phyloP scores from a whole-genome alignment of 768 basidiomycete species.

The Leccinum ochraceum region DNA sequence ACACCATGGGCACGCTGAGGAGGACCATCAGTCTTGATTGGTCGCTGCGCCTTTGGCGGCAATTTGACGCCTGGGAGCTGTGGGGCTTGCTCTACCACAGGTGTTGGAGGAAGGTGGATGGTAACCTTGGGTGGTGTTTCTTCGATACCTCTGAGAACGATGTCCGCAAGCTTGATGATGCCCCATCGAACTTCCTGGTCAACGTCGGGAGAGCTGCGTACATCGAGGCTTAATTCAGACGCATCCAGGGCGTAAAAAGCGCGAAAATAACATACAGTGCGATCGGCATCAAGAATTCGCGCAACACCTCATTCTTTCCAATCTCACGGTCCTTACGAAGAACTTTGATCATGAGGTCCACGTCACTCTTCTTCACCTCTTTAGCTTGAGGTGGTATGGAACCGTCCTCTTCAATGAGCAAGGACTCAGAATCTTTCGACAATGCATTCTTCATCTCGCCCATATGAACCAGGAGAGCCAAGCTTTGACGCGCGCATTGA shows the following conservation, averaged over 20 bases:
- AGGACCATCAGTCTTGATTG: conserved; percentile 38
- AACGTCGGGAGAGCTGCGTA: conserved; percentile 61
- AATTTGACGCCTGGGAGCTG: conserved; percentile 55
- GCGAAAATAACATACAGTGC: conserved; percentile 58
- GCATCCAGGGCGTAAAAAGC: conserved; percentile 3
- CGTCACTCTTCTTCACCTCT: conserved; percentile 79
- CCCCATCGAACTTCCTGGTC: conserved; percentile 93
- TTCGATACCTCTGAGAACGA: conserved; percentile 78
- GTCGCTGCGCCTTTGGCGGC: conserved; percentile 39
- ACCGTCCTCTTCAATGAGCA: conserved; percentile 88
- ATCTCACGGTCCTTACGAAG: conserved; percentile 60
- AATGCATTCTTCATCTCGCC: conserved; percentile 81
- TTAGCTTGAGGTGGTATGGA: conserved; percentile 66
- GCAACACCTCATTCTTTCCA: conserved; percentile 35
- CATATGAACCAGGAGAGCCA: conserved; percentile 83
- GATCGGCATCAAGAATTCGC: conserved; percentile 80
- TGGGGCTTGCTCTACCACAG: conserved; percentile 62
- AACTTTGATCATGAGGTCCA: conserved; percentile 83
- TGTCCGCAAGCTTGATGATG: conserved; percentile 87
- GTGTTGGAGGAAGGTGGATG: conserved; percentile 74
- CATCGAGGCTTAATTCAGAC: conserved; percentile 1
- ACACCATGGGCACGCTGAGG: conserved; percentile 32
- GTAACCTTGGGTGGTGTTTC: conserved; percentile 87
- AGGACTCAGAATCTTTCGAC: conserved; percentile 67
- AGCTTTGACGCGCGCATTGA: conserved; percentile 78